These are phyloP conservation scores for Yarrowia divulgata DNA, from an alignment of 805 yeast genomes.

Conservation along the genomic window DNA sequence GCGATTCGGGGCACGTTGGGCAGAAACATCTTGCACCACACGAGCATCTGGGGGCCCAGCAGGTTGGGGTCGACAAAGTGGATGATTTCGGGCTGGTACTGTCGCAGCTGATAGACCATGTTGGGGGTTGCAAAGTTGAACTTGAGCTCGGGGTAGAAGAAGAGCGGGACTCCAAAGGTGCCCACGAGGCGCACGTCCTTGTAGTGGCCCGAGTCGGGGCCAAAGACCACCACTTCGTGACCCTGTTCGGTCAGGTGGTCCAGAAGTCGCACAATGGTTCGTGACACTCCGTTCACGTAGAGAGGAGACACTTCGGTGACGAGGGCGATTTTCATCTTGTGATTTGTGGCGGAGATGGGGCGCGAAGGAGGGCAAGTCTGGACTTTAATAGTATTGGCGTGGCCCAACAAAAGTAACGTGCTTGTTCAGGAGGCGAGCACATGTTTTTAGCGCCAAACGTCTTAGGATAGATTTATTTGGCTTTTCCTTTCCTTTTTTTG, in stretches of 20 bases:
- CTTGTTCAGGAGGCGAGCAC: conserved; percentile 39
- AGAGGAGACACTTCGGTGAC: conserved; percentile 43
- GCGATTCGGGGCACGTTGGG: conserved; percentile 42
- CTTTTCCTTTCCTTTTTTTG: conserved; percentile 5
- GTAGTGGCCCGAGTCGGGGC: conserved; percentile 42
- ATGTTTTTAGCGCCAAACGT: conserved; percentile 38
- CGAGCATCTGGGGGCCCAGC: conserved; percentile 42
- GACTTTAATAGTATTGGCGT: conserved; percentile 26
- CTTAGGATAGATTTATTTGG: conserved; percentile 23
- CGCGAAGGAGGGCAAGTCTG: conserved; percentile 25
- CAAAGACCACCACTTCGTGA: conserved; percentile 41
- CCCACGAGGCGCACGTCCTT: conserved; percentile 40
- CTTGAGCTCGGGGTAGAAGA: conserved; percentile 44
- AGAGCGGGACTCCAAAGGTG: conserved; percentile 42
- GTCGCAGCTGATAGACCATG: conserved; percentile 37
- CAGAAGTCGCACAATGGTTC: conserved; percentile 41
- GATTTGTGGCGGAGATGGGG: conserved; percentile 14
- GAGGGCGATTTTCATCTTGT: conserved; percentile 40
- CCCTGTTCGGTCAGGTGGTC: conserved; percentile 41
- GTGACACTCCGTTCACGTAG: conserved; percentile 43
- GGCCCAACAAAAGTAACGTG: conserved; percentile 38
- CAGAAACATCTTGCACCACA: conserved; percentile 40
- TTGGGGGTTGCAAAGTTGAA: conserved; percentile 40
- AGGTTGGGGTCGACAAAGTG: conserved; percentile 44
- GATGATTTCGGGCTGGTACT: conserved; percentile 41